Evolutionary conservation across 164 flowering plant species (phyloP).

Genomic region (Macadamia integrifolia): DNA sequence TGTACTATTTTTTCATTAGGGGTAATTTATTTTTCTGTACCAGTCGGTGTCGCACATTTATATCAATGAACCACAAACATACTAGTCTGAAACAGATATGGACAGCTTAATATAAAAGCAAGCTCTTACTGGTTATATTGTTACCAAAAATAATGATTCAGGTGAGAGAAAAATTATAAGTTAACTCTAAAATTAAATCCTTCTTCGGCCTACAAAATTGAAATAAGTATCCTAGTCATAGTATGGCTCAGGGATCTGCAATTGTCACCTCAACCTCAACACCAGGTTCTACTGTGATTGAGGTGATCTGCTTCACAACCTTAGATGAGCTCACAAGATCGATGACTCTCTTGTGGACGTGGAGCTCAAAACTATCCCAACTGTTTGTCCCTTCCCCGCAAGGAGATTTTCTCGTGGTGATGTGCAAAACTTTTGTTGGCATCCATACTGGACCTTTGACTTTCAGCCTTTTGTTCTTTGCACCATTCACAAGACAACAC

Average conservation of each 20-base stretch:
- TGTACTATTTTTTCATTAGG: too few species aligned
- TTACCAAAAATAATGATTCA: not conserved
- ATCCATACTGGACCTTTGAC: not conserved
- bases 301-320: constrained; percentile 11
- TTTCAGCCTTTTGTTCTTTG: not conserved
- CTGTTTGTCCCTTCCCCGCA: constrained; percentile 6
- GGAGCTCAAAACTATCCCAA: constrained; percentile 10
- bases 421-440: not conserved
- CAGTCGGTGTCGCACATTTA: too few species aligned
- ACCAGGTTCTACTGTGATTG: constrained; percentile 10
- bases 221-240: not conserved
- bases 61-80: too few species aligned
- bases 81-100: too few species aligned
- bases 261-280: constrained; percentile 11
- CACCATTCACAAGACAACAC: not conserved
- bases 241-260: constrained; percentile 9
- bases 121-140: too few species aligned
- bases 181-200: too few species aligned
- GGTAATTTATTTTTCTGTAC: too few species aligned
- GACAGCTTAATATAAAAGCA: too few species aligned
- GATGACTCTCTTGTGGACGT: constrained; percentile 10
- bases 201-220: not conserved
- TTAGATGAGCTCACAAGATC: constrained; percentile 11
- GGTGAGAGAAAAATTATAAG: not conserved
- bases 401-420: not conserved